A percentile compares a stretch with the other conserved stretches of the same genome.
phyloP scores from a whole-genome alignment of 2,329 filamentous ascomycete genomes.

The Chalaropsis ovoidea region DNA sequence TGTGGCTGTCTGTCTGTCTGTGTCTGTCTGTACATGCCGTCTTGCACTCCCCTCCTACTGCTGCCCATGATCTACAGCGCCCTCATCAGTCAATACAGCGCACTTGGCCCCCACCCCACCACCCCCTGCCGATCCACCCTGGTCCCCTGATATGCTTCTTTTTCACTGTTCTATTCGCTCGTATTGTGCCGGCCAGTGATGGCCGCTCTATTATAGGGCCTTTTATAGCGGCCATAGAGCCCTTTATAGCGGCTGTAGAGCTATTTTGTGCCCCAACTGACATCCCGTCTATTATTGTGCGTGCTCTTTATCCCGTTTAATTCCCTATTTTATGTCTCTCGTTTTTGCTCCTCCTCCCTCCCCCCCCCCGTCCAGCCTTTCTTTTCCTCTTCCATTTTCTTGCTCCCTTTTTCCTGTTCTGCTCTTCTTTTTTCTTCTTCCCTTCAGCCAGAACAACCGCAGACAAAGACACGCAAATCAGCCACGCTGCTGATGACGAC shows the following conservation, averaged over 20 bases:
- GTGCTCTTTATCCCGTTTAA: too few species aligned
- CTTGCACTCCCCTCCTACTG: neutral
- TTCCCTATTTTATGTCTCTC: slow-evolving; percentile 14
- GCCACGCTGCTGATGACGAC: neutral
- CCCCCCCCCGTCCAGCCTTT: neutral
- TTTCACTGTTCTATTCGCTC: neutral
- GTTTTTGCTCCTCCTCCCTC: neutral
- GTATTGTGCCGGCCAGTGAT: neutral
- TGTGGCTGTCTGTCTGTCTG: too few species aligned
- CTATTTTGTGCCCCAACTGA: neutral
- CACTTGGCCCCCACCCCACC: too few species aligned
- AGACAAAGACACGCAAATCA: neutral
- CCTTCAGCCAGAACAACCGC: too few species aligned
- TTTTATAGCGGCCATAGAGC: neutral
- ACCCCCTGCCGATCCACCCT: neutral
- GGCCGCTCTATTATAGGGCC: neutral
- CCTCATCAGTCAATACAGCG: neutral
- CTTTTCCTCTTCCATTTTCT: slow-evolving; percentile 4
- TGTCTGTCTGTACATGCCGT: too few species aligned
- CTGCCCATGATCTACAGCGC: neutral
- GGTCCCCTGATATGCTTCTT: neutral
- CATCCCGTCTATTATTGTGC: neutral
- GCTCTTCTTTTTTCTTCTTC: neutral
- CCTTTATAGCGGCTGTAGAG: neutral
- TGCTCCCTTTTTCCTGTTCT: slow-evolving; percentile 1